Evolutionary conservation across 2,329 filamentous ascomycete genomes (phyloP), one percentile per base, ranked within the genome.

Genomic region (Cucurbitaria berberidis): DNA sequence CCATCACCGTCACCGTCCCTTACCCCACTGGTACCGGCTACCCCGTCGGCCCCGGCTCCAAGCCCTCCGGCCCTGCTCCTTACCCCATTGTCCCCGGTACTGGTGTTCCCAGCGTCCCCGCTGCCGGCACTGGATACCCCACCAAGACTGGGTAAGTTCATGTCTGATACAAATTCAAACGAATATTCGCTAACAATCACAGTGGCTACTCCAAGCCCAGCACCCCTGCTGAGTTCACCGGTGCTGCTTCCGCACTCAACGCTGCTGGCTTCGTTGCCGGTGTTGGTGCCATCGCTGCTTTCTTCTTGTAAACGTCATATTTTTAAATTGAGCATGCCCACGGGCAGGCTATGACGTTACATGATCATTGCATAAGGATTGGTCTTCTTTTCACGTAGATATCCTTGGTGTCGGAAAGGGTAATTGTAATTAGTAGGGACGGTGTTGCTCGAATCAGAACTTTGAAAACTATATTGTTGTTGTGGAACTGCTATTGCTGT

Each of bases 241-340:
- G 74, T 50, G 73, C 72, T 66, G 73, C 73, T 56, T 66, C 60
- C 61, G 51, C 68, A 46, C 63, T 72, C 61, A 70, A 74, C 68
- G 68, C 63, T 50, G 72, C 63, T 62, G 68, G 70, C 65, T 72
- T 74, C 64, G 67, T 74, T 60, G 74, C 73, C 46, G 74, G 72
- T 72, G 62, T 75, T 60, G 74, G 73, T 74, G 74, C 72, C 63
- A 66, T 76, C 64, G 74, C 74, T 57, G 74, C 74, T 71, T 63
- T 76, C 64, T 75, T 76, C 72, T 71, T 76, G 70, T 76, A 75
- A 74, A 74, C 55, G 70, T 73, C 72, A 73, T 70, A 47, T 19
- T 49, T 61, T 62, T 62, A 63, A 70, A 70, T 54, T 66, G 36
- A 70, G 66, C 68, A 57, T 67, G 56, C 59, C 55, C 26, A 35